phyloP scores from a whole-genome alignment of 1,284 basidiomycete species.

The Exsudoporus floridanus region DNA sequence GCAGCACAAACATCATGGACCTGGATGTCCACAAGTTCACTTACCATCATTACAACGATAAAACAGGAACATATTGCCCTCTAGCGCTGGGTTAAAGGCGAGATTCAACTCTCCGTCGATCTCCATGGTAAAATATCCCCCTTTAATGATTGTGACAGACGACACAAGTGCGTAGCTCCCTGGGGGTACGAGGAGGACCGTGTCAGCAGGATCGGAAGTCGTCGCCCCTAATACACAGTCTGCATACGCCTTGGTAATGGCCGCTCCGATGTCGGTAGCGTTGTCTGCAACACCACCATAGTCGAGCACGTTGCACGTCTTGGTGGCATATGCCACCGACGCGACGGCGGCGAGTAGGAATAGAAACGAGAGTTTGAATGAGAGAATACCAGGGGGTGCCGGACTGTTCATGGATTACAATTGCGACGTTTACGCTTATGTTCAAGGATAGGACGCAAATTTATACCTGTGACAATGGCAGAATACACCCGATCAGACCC shows the following conservation, averaged over 20 bases:
- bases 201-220: conserved; percentile 2
- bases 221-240: conserved; percentile 1
- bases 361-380: neutral
- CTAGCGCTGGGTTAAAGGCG: neutral
- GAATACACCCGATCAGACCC: neutral
- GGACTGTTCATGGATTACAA: too few relatives aligned
- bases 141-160: neutral
- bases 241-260: conserved; percentile 8
- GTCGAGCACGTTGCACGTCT: conserved; percentile 6
- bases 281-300: conserved; percentile 9
- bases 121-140: neutral
- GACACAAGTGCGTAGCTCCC: conserved; percentile 7
- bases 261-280: conserved; percentile 4
- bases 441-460: neutral
- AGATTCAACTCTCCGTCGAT: conserved; percentile 7
- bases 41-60: conserved; percentile 2
- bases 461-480: neutral
- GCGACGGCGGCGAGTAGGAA: neutral
- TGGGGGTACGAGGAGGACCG: conserved; percentile 10
- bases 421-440: neutral
- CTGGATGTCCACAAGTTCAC: neutral
- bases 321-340: neutral
- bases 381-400: neutral
- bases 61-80: conserved; percentile 7
- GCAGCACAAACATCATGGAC: neutral